Percentiles rank a stretch among this genome's conserved stretches.
These are phyloP conservation scores for Boletales sp. DNA, from an alignment of 768 basidiomycete species.

Conservation along the genomic window DNA sequence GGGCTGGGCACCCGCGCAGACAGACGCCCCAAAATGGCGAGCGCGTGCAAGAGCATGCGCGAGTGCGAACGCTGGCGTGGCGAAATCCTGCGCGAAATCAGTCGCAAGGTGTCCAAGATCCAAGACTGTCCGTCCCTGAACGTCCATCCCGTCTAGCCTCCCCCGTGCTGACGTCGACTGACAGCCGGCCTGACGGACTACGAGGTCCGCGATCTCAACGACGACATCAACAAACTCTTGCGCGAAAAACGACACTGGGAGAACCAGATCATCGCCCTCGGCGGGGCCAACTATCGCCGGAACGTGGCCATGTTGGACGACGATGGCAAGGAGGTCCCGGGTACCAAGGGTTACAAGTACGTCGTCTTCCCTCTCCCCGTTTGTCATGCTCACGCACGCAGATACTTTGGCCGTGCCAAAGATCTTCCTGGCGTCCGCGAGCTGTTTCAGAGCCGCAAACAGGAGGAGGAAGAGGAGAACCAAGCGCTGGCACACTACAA, in stretches of 20 bases:
- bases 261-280: slow-evolving; percentile 93
- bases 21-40: slow-evolving; percentile 89
- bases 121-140: slow-evolving; percentile 78
- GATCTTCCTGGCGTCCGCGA: slow-evolving; percentile 94
- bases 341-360: slow-evolving; percentile 96
- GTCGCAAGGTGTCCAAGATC: slow-evolving; percentile 95
- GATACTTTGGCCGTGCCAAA: slow-evolving; percentile 96
- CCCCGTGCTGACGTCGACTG: not conserved
- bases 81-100: slow-evolving; percentile 91
- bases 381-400: slow-evolving; percentile 26
- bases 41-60: slow-evolving; percentile 83
- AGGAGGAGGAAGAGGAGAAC: slow-evolving; percentile 88
- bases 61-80: slow-evolving; percentile 97
- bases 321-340: slow-evolving; percentile 93
- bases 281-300: slow-evolving; percentile 93
- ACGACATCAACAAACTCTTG: slow-evolving; percentile 95
- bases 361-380: slow-evolving; percentile 18
- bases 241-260: slow-evolving; percentile 98
- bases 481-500: slow-evolving; percentile 72
- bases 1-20: slow-evolving; percentile 83
- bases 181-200: slow-evolving; percentile 91
- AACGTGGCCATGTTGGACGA: slow-evolving; percentile 94
- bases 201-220: slow-evolving; percentile 93
- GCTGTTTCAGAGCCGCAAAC: slow-evolving; percentile 84
- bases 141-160: not conserved